Conservation (phyloP, 441 rosid species). For the Raphanus hybrid region DNA sequence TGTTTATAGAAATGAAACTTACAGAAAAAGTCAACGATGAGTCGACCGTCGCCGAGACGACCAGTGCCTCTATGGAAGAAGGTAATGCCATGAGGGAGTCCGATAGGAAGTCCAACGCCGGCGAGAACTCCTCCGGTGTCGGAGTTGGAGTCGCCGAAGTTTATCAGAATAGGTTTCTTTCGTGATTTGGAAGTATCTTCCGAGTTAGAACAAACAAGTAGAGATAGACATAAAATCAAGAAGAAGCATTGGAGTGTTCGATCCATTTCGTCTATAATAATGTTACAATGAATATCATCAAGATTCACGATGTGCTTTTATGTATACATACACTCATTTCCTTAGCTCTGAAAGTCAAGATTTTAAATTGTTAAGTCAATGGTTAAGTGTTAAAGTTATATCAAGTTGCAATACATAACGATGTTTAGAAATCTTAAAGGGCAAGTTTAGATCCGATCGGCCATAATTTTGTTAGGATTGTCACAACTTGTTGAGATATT, state of each 20-base stretch:
- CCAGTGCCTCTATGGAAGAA: conserved; percentile 57
- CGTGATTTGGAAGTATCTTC: neutral
- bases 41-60: conserved; percentile 53
- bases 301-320: conserved; percentile 12
- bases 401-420: conserved; percentile 19
- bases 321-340: neutral
- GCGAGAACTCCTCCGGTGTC: conserved; percentile 59
- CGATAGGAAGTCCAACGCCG: conserved; percentile 47
- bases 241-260: conserved; percentile 10
- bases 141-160: conserved; percentile 63
- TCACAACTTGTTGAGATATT: conserved; percentile 2
- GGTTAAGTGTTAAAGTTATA: neutral
- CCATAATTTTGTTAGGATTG: neutral
- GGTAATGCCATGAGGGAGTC: conserved; percentile 54
- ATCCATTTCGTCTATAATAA: neutral
- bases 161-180: conserved; percentile 44
- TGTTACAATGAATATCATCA: neutral
- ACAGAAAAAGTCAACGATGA: conserved; percentile 55
- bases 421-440: neutral
- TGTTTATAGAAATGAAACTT: conserved; percentile 11
- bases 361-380: neutral
- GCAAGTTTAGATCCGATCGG: conserved; percentile 28
- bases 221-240: conserved; percentile 15
- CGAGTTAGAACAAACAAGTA: conserved; percentile 26
- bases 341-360: conserved; percentile 2